Evolutionary conservation across 2,329 filamentous ascomycete species (phyloP), one percentile per base, ranked within the genome.

Genomic region (Pseudogymnoascus sp.): DNA sequence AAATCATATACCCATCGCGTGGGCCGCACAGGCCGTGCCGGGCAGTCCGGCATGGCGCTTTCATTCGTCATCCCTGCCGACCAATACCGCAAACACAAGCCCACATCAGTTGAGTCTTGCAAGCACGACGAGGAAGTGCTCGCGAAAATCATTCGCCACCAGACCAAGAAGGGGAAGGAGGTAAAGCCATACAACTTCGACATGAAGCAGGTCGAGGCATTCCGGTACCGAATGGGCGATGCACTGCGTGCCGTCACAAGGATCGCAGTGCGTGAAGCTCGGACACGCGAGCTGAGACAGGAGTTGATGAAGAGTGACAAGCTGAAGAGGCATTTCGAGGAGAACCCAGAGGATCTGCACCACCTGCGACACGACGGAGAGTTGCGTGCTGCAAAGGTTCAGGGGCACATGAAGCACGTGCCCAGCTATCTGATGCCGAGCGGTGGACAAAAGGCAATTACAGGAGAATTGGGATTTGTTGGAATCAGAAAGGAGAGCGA

Each of bases 1-100:
- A 95, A 91, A 72, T 96, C 91, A 7, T 99, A 99, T 74, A 95
- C 90, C n/a, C 94, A 99, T 75, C 87, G 94, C 60, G 96, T 99
- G 69, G 94, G 94, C 32, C 86, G 94, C 32, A 99, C 94, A 5
- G 94, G 91, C 1, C 85, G 94, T 64, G 94, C 92, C 1, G 93
- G 92, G 9, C 90, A 95, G 71, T 86, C 89, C 1, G 94, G 94
- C 63, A 97, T 96, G 82, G 91, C 94, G 0, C 81, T 99, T n/a
- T 96, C 91, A 8, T 97, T 99, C 73, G 89, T 96, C 59, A 82
- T 99, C 2, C 93, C 94, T 7, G 81, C 85, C 58, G 86, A 90
- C 0, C 81, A 87, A 50, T 96, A 88, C 74, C 85, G 89, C 67
- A 96, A 96, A 74, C 93, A 97, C 77, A 90, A 91, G 70, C 87